Evolutionary conservation across 2,329 filamentous ascomycete genomes (phyloP), one percentile per base, ranked within the genome.

Genomic region (Xenoacremonium recifei): DNA sequence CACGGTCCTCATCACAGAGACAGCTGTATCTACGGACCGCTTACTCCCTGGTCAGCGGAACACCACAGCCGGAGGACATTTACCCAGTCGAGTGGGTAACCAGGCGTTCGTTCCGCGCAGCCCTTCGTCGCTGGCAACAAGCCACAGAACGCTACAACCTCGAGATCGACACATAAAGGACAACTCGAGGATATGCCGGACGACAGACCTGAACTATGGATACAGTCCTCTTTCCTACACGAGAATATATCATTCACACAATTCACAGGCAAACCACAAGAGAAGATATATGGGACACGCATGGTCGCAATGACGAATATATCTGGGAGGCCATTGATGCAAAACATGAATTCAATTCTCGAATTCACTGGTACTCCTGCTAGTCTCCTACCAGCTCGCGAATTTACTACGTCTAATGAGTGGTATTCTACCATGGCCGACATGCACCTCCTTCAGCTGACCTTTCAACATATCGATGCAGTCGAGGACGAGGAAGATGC

Each of bases 141-240:
- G 10, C 37, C 43, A 19, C 63, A 50, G 20, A 51, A 70, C 45
- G 59, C 60, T 5, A 46, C 62, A 13, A 59, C 71, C 16, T 42
- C 45, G 27, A 52, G 67, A 23, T 42, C 55, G 4, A 62, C 54
- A 21, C 60, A 71, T 0, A 44, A 60, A 38, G 40, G 48, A 6
- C 42, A 69, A 1, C 73, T 72, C 47, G 38, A 54, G 2, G 60
- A 73, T 44, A 59, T 73, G 42, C 69, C 70, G 10, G 59, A 65
- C 20, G 66, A 71, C 29, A 19, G 72, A 13, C 56, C 74, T 4
- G 62, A 72, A 41, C 60, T 75, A 2, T 65, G 57, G 13, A 53
- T 5, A 3, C 50, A 60, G 1, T 59, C 49, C 1, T 65, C n/a
- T n/a, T 72, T 19, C 35, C 57, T 20, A 50, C 51, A 18, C 71